A percentile compares a stretch with the other conserved stretches of the same genome.
These are phyloP conservation scores for Hygrophorus russula DNA, from an alignment of 768 basidiomycete genomes.

Conservation along the genomic window DNA sequence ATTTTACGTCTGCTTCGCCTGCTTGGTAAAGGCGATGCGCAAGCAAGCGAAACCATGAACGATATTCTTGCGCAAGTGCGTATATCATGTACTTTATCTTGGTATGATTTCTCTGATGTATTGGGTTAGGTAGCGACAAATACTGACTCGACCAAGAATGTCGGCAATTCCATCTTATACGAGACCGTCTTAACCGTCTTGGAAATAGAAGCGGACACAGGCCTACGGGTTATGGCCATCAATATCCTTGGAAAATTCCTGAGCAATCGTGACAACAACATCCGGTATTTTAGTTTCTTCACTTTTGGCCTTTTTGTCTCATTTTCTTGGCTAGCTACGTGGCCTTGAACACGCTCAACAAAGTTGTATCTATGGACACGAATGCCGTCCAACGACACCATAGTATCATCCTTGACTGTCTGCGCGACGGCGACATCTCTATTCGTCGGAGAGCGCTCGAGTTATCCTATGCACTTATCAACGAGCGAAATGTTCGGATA, in stretches of 20 bases:
- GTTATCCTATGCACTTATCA: conserved; percentile 93
- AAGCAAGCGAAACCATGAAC: conserved; percentile 94
- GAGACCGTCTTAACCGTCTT: conserved; percentile 94
- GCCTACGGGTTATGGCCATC: conserved; percentile 97
- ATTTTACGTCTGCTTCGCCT: conserved; percentile 79
- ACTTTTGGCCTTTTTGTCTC: background rate
- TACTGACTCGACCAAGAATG: conserved; percentile 95
- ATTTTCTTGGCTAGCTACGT: conserved; percentile 61
- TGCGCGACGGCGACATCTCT: conserved; percentile 98
- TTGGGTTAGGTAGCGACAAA: conserved; percentile 85
- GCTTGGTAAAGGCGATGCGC: conserved; percentile 76
- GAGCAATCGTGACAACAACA: conserved; percentile 96
- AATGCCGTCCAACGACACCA: conserved; percentile 97
- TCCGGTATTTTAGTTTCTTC: conserved; percentile 53
- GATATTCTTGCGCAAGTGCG: conserved; percentile 89
- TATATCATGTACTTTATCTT: background rate
- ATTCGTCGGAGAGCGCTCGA: conserved; percentile 95
- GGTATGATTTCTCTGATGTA: background rate
- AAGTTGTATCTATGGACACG: conserved; percentile 95
- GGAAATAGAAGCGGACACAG: conserved; percentile 94
- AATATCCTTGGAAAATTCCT: conserved; percentile 98
- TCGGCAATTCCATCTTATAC: conserved; percentile 95
- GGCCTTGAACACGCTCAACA: conserved; percentile 94
- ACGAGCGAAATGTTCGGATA: conserved; percentile 87
- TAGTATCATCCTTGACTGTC: conserved; percentile 96